phyloP scores from a whole-genome alignment of 2,329 filamentous ascomycete species.

The Penicillium sp. region DNA sequence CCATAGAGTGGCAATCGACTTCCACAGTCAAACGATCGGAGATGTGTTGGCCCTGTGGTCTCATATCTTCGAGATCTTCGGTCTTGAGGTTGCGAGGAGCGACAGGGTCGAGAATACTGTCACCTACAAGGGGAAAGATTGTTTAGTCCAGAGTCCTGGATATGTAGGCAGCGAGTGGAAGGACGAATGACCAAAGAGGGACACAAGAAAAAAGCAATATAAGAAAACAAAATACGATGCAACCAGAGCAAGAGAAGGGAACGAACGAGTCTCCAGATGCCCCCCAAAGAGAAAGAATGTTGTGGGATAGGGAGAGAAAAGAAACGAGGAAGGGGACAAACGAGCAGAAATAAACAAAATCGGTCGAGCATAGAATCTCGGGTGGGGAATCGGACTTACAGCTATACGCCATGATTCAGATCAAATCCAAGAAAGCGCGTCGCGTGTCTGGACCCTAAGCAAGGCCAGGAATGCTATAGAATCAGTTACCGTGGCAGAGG shows the following conservation, averaged over 20 bases:
- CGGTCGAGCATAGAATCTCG: slow-evolving; percentile 29
- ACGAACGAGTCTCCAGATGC: slow-evolving; percentile 12
- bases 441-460: slow-evolving; percentile 39
- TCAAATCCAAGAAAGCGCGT: slow-evolving; percentile 31
- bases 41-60: slow-evolving; percentile 37
- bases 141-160: slow-evolving; percentile 8
- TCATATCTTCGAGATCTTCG: slow-evolving; percentile 38
- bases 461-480: slow-evolving; percentile 45
- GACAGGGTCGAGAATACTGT: slow-evolving; percentile 27
- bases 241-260: slow-evolving; percentile 21
- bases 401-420: slow-evolving; percentile 38
- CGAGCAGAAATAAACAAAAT: slow-evolving; percentile 45
- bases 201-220: not conserved
- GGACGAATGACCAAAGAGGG: not conserved
- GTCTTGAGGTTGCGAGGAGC: slow-evolving; percentile 28
- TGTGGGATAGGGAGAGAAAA: slow-evolving; percentile 19
- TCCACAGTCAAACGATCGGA: slow-evolving; percentile 40
- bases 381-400: slow-evolving; percentile 39
- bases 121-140: slow-evolving; percentile 27
- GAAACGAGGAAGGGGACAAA: slow-evolving; percentile 31
- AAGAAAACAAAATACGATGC: slow-evolving; percentile 7
- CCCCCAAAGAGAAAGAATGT: slow-evolving; percentile 27
- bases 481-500: slow-evolving; percentile 35
- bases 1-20: slow-evolving; percentile 39
- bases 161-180: slow-evolving; percentile 4